Conservation (phyloP, 1,284 basidiomycete species). For the Microbotryomycetes sp. region DNA sequence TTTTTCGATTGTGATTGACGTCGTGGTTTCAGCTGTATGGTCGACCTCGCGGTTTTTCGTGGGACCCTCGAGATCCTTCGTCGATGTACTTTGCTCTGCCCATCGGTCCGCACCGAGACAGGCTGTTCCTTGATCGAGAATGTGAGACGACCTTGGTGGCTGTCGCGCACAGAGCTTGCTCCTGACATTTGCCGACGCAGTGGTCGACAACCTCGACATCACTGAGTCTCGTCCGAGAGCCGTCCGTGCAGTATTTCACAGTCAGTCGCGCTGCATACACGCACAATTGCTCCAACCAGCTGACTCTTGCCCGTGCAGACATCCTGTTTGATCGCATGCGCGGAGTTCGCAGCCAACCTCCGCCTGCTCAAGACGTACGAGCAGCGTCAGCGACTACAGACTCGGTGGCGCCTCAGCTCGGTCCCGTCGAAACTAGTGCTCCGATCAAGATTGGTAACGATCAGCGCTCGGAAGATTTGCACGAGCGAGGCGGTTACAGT, state of each 20-base stretch:
- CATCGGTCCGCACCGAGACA: slow-evolving; percentile 44
- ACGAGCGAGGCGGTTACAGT: neutral
- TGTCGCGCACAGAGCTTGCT: too few relatives aligned
- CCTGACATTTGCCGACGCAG: too few relatives aligned
- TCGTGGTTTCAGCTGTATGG: slow-evolving; percentile 67
- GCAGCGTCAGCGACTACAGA: too few relatives aligned
- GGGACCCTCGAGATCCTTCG: slow-evolving; percentile 68
- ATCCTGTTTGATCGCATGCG: slow-evolving; percentile 63
- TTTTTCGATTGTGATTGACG: neutral
- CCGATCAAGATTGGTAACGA: neutral
- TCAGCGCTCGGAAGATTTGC: neutral
- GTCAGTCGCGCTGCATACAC: neutral
- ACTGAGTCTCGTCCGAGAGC: slow-evolving; percentile 26
- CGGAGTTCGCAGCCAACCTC: slow-evolving; percentile 31
- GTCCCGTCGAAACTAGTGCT: neutral
- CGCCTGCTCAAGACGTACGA: neutral
- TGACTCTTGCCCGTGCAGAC: slow-evolving; percentile 42
- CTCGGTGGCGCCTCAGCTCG: neutral
- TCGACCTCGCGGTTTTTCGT: slow-evolving; percentile 69
- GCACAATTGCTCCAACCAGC: neutral
- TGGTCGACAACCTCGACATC: slow-evolving; percentile 28
- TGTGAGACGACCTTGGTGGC: too few relatives aligned
- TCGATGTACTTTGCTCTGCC: slow-evolving; percentile 43
- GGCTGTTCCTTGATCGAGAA: slow-evolving; percentile 83
- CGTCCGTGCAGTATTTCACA: slow-evolving; percentile 30